Base-by-base conservation (phyloP, 2,329 filamentous ascomycete genomes). In the Colletotrichum graminicola region DNA sequence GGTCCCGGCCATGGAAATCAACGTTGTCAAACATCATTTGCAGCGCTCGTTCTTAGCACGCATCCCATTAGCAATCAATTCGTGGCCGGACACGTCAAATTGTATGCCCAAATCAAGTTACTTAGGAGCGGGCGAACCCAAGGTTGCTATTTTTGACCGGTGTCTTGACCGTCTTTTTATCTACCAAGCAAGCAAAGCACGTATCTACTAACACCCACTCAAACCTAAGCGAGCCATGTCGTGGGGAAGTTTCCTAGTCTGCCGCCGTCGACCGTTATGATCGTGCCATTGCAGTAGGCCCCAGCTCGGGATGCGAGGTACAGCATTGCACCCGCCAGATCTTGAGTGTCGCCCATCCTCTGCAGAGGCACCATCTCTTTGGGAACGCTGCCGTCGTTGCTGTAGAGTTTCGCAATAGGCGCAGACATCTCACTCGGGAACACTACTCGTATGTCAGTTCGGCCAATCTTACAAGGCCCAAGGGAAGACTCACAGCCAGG, bases 271-370 rank as follows among this genome's bases (percentile, higher is more conserved):
- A 88, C 83, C 10, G 92, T 80, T 57, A 92, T 80, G 21, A 90
- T 84, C 71, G 86, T 86, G 2, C 91, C 91, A 78, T 92, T 93
- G 75, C 88, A 82, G 78, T 91, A 93, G 4, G 87, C 88, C 0
- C 91, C 91, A 3, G 90, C 90, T 73, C 86, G 82, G 60, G 88
- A 89, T 4, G 88, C 88, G 77, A 93, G 82, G 82, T 90, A 93
- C 62, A 94, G 77, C 34, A 93, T 85, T 59, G 88, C 83, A 1
- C 91, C 90, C 1, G 86, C 88, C 83, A 93, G 89, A 55, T 82
- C 91, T 74, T 89, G 80, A 69, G 89, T 85, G 51, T 87, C 84
- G 1, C 91, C 91, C 72, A 87, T 84, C 56, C 91, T 83, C 51
- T 86, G 86, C n/a, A 90, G 80, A 0, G 91, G 91, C 54, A 91